phyloP scores from a whole-genome alignment of 1,284 basidiomycete species.

The Puccinia novopanici region DNA sequence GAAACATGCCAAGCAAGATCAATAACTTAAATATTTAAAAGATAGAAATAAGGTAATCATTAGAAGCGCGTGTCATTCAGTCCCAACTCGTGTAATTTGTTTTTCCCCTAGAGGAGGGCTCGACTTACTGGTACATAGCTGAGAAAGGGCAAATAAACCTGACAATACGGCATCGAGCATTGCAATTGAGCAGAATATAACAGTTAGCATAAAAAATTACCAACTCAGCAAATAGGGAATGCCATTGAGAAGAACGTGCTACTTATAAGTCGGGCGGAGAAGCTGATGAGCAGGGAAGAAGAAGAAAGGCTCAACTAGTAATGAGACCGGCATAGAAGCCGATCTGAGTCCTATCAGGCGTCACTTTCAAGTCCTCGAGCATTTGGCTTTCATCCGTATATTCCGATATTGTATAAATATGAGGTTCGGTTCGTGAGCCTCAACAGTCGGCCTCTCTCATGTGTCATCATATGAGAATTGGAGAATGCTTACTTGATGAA shows the following conservation, averaged over 20 bases:
- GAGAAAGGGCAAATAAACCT: constrained; percentile 47
- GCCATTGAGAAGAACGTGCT: neutral
- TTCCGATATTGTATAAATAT: no score
- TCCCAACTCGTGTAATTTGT: no score
- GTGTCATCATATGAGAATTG: no score
- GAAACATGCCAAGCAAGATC: no score
- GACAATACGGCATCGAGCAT: no score
- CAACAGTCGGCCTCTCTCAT: no score
- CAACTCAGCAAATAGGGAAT: neutral
- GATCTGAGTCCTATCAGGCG: constrained; percentile 42
- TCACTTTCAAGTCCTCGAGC: constrained; percentile 45
- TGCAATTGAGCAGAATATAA: no score
- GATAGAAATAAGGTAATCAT: no score
- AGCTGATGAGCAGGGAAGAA: neutral
- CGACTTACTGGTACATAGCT: constrained; percentile 48
- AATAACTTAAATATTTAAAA: neutral
- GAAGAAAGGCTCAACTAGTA: constrained; percentile 35
- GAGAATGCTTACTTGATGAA: constrained; percentile 51
- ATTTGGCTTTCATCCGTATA: constrained; percentile 12
- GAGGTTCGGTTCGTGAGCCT: no score
- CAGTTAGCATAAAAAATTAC: neutral
- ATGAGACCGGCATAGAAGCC: constrained; percentile 44
- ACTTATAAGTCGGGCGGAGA: neutral
- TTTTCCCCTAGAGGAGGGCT: neutral
- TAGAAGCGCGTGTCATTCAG: neutral